A percentile compares a stretch with the other conserved stretches of the same genome.
Evolutionary conservation across 345 rosid species (phyloP).

Genomic region (Aurinia saxatilis): DNA sequence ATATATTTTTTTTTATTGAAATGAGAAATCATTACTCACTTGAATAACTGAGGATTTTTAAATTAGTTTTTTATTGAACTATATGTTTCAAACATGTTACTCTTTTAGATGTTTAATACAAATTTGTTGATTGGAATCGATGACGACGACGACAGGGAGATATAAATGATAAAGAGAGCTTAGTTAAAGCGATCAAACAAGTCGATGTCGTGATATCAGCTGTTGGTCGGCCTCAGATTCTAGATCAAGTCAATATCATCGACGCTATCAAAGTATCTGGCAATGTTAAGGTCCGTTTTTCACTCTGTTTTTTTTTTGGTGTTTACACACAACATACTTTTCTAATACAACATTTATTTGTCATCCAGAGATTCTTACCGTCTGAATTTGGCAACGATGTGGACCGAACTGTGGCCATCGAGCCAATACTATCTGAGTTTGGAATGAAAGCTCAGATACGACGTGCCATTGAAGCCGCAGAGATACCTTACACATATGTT

Average conservation of each 20-base stretch:
- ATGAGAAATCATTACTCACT: too few relatives aligned
- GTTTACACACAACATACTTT: not conserved
- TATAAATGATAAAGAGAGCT: constrained; percentile 48
- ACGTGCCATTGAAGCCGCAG: constrained; percentile 47
- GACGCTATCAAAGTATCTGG: constrained; percentile 80
- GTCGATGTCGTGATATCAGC: constrained; percentile 84
- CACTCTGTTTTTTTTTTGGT: not conserved
- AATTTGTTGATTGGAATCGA: too few relatives aligned
- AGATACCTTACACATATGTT: constrained; percentile 52
- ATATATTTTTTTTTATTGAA: too few relatives aligned
- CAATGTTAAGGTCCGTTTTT: constrained; percentile 55
- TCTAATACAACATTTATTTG: too few relatives aligned
- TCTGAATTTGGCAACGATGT: constrained; percentile 66
- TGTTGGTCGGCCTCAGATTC: constrained; percentile 37
- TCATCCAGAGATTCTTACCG: constrained; percentile 51
- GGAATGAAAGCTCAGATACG: constrained; percentile 45
- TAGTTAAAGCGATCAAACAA: constrained; percentile 59
- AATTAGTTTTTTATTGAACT: too few relatives aligned
- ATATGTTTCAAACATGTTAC: too few relatives aligned
- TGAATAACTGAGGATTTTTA: too few relatives aligned
- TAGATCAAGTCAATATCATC: constrained; percentile 66
- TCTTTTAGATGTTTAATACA: too few relatives aligned
- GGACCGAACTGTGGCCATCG: constrained; percentile 46
- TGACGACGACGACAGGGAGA: constrained; percentile 16
- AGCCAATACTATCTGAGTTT: constrained; percentile 37